These are phyloP conservation scores for Trichoderma atrobrunneum DNA, from an alignment of 2,329 filamentous ascomycete species.

Conservation along the genomic window DNA sequence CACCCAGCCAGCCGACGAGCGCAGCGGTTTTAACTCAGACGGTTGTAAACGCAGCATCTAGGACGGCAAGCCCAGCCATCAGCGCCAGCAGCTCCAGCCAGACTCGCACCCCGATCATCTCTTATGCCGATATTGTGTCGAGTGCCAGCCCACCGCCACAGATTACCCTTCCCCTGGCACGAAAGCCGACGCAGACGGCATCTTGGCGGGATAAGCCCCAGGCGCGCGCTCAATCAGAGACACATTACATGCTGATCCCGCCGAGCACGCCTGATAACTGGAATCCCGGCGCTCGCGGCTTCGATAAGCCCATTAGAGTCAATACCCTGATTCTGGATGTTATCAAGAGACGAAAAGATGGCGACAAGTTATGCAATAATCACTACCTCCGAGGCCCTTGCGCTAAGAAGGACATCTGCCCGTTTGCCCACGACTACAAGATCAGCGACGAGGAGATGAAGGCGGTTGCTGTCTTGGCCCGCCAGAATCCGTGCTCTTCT, in stretches of 20 bases:
- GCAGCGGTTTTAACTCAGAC: neutral
- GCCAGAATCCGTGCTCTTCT: constrained; percentile 55
- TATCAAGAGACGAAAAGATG: constrained; percentile 55
- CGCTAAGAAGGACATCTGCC: constrained; percentile 51
- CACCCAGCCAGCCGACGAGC: neutral
- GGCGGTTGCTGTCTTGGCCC: constrained; percentile 54
- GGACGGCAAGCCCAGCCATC: constrained; percentile 21
- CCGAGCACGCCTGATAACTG: constrained; percentile 39
- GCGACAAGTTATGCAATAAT: constrained; percentile 60
- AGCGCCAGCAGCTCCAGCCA: constrained; percentile 20
- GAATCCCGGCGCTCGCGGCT: constrained; percentile 53
- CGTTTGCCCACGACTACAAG: constrained; percentile 56
- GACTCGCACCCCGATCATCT: constrained; percentile 23
- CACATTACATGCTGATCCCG: constrained; percentile 34
- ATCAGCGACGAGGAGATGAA: constrained; percentile 53
- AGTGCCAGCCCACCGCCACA: constrained; percentile 44
- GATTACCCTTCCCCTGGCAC: constrained; percentile 40
- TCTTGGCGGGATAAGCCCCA: constrained; percentile 21
- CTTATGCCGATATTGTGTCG: constrained; percentile 44
- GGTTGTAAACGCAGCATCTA: neutral
- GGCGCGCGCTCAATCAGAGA: constrained; percentile 33
- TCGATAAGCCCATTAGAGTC: constrained; percentile 51
- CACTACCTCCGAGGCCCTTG: constrained; percentile 59
- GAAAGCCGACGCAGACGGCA: constrained; percentile 22
- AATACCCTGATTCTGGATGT: constrained; percentile 47